Percentiles rank a stretch among this genome's conserved stretches.
These are phyloP conservation scores for Alternaria viburni DNA, from an alignment of 2,329 filamentous ascomycete genomes.

Conservation along the genomic window DNA sequence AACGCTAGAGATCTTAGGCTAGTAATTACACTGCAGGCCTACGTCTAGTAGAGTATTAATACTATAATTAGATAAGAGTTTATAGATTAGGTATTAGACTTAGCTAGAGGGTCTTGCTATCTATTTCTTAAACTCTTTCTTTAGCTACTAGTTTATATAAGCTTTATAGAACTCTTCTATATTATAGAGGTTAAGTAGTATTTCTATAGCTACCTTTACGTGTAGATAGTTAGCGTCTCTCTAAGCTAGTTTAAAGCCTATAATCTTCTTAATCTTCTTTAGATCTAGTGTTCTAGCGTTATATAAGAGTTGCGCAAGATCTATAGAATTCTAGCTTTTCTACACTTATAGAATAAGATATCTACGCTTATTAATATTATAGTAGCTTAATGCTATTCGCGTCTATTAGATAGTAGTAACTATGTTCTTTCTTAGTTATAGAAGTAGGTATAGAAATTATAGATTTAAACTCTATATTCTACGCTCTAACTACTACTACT, in stretches of 20 bases:
- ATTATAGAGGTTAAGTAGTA: not conserved
- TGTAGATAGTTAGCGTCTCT: not conserved
- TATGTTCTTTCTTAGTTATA: conserved; percentile 5
- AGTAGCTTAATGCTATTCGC: not conserved
- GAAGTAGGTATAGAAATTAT: not conserved
- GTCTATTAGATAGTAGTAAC: conserved; percentile 3
- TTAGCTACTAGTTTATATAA: not conserved
- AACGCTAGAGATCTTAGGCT: conserved; percentile 9
- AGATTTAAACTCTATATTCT: conserved; percentile 16
- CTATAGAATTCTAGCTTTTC: not conserved
- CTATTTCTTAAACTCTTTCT: conserved; percentile 5
- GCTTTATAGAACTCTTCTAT: not conserved
- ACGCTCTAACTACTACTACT: not conserved
- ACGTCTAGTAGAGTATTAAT: conserved; percentile 12
- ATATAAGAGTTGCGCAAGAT: not conserved
- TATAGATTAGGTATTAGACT: conserved; percentile 6
- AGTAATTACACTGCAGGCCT: not conserved
- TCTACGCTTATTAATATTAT: not conserved
- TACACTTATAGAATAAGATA: conserved; percentile 8
- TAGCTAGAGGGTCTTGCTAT: not conserved
- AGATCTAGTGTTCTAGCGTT: not conserved
- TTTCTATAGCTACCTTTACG: not conserved
- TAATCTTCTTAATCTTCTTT: not conserved
- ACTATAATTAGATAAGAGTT: not conserved
- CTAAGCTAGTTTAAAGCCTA: conserved; percentile 2